Evolutionary conservation across 768 basidiomycete genomes (phyloP), one percentile per base, ranked within the genome.

Genomic region (Epithele typhae): DNA sequence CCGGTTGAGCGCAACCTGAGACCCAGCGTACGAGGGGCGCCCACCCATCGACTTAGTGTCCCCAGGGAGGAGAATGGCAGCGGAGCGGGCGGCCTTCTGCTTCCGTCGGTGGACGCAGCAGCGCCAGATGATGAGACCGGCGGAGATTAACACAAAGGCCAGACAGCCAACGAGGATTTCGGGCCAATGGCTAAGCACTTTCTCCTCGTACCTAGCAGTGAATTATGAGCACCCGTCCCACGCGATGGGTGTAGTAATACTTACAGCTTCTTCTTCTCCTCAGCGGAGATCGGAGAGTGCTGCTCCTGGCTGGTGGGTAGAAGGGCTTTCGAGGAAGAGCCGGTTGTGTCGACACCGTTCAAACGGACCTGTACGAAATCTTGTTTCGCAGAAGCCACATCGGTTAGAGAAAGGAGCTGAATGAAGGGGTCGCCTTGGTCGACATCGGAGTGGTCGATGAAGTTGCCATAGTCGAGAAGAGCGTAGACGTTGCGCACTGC

Each of bases 401-500:
- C 57, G 36, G 81, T 87, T 40, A 79, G 60, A 7, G 87, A 73
- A 21, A 82, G 66, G 47, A 91, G 68, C 59, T 91, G 88, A 40
- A 89, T 71, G 59, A 75, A 91, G 3, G 88, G 88, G 24, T 76
- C 68, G 17, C 62, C 71, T 11, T 71, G 68, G 58, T 71, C 71
- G 25, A 64, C 69, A 8, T 74, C 68, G 22, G 64, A 57, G 37
- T 68, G 73, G 12, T 74, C 64, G 51, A 87, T 71, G 68, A 84
- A 82, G 59, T 83, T 70, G 25, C 88, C 89, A 56, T 77, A 89
- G 64, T 86, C 75, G 40, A 90, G 69, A 9, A 88, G 72, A 3
- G 80, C 76, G 61, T 91, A 90, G 1, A 74, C 68, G 57, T 88
- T 91, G 12, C 88, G 84, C 51, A 91, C 88, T 90, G 52, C 10